A percentile compares a stretch with the other conserved stretches of the same genome.
phyloP scores from a whole-genome alignment of 2,329 filamentous ascomycete species.

The Fusarium bulbicola region DNA sequence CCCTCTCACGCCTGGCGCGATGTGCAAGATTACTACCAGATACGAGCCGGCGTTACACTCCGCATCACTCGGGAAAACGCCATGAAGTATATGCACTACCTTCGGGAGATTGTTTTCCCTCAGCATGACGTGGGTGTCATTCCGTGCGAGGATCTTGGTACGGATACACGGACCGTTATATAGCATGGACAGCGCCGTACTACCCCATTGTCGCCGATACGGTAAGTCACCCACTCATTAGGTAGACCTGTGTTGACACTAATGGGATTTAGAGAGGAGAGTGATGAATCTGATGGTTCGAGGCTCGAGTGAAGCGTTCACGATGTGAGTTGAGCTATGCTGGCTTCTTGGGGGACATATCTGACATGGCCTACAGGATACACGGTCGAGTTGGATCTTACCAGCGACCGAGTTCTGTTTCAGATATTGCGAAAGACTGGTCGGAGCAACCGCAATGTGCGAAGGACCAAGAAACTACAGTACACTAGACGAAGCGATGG shows the following conservation, averaged over 20 bases:
- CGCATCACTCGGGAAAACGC: background rate
- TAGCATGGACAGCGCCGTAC: background rate
- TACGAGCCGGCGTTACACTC: background rate
- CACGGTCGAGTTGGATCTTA: background rate
- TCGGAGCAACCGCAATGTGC: background rate
- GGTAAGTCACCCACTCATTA: background rate
- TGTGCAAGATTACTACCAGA: accelerated
- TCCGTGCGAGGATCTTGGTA: background rate
- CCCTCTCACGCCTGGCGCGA: background rate
- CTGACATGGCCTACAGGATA: background rate
- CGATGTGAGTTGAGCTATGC: background rate
- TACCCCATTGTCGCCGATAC: background rate
- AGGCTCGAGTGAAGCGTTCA: background rate
- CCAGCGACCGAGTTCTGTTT: background rate
- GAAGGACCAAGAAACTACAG: background rate
- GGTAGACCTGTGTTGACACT: background rate
- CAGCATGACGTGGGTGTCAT: background rate
- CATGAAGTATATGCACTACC: too few species aligned
- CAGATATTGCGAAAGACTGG: background rate
- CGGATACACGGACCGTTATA: background rate
- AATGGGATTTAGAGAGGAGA: background rate
- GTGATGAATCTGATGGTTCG: background rate
- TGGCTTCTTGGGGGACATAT: background rate
- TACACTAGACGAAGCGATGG: background rate
- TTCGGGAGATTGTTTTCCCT: too few species aligned